Evolutionary conservation across 352 stramenopile genomes (phyloP).

Genomic region (Phytophthora agathidicida): DNA sequence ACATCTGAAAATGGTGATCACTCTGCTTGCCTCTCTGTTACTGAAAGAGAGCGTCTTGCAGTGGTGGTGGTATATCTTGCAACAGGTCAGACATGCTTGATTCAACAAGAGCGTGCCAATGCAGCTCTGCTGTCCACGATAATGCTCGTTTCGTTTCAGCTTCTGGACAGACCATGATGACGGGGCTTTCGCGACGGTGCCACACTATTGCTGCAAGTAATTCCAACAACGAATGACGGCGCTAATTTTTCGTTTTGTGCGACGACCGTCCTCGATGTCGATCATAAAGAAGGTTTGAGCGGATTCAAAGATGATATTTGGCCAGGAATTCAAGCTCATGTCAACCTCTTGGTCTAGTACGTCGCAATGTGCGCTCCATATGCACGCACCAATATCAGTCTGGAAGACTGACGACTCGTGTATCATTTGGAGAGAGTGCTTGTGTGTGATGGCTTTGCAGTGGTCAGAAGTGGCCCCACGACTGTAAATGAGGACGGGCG

Average conservation of each 20-base stretch:
- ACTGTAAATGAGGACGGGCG: background rate
- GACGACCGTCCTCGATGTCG: too few species aligned
- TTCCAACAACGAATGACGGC: background rate
- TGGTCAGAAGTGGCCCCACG: conserved; percentile 14
- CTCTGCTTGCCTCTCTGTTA: conserved; percentile 5
- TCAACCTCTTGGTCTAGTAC: too few species aligned
- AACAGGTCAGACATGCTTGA: conserved; percentile 21
- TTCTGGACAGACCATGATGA: conserved; percentile 12
- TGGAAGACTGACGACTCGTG: background rate
- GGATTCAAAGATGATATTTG: too few species aligned
- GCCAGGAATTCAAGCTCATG: too few species aligned
- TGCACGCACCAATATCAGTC: too few species aligned
- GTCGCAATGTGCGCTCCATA: too few species aligned
- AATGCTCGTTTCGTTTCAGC: conserved; percentile 15
- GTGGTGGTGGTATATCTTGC: conserved; percentile 10
- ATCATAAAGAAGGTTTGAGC: too few species aligned
- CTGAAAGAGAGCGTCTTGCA: conserved; percentile 2
- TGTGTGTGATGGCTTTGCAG: background rate
- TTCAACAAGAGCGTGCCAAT: conserved; percentile 19
- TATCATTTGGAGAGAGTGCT: conserved; percentile 3
- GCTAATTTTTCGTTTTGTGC: too few species aligned
- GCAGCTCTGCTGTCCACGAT: conserved; percentile 3
- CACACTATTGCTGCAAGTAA: conserved; percentile 13
- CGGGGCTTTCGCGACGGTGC: conserved; percentile 12
- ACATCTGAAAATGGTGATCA: conserved; percentile 22